phyloP scores from a whole-genome alignment of 352 stramenopile species.

The Phytophthora capsici region DNA sequence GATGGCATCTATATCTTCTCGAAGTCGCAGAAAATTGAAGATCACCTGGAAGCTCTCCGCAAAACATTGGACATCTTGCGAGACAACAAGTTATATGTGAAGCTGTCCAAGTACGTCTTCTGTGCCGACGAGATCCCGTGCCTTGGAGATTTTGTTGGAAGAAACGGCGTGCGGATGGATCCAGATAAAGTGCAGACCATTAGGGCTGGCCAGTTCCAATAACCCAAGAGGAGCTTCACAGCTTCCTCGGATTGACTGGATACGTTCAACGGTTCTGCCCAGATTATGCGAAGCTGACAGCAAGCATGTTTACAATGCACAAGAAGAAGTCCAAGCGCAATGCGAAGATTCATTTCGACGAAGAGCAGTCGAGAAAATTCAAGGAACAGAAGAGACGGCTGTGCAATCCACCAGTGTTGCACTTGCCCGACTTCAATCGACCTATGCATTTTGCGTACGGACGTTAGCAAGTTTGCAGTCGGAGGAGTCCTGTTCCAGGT shows the following conservation, averaged over 20 bases:
- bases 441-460: neutral
- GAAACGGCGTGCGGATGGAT: neutral
- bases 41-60: neutral
- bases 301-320: neutral
- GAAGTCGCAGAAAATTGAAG: neutral
- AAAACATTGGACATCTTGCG: neutral
- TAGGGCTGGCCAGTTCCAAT: neutral
- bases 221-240: constrained; percentile 6
- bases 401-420: too few relatives aligned
- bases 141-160: too few relatives aligned
- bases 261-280: neutral
- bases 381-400: neutral
- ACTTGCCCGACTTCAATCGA: too few relatives aligned
- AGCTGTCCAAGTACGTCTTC: neutral
- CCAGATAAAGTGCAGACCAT: constrained; percentile 7
- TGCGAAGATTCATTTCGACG: too few relatives aligned
- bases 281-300: neutral
- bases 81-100: constrained; percentile 12
- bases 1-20: constrained; percentile 17
- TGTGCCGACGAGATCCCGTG: too few relatives aligned
- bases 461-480: neutral
- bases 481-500: neutral
- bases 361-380: too few relatives aligned
- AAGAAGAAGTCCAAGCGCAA: neutral
- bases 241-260: neutral